phyloP scores from a whole-genome alignment of 257 asterid species.

The Solanum infundibuliforme region DNA sequence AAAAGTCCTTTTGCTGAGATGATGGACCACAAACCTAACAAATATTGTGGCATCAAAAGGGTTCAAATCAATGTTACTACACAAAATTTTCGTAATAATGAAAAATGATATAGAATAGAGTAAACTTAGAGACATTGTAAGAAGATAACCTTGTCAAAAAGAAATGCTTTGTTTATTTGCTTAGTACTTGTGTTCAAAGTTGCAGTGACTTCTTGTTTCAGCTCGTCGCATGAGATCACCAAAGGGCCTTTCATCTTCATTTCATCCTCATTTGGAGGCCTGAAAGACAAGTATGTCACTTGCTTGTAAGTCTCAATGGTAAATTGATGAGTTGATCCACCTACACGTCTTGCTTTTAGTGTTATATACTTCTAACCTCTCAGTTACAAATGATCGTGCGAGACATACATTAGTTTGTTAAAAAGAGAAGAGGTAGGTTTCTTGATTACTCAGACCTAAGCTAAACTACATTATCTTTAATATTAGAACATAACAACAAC shows the following conservation, averaged over 20 bases:
- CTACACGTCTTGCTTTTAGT: background rate
- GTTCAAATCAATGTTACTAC: background rate
- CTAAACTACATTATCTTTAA: background rate
- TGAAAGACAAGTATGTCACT: background rate
- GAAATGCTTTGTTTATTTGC: slow-evolving; percentile 20
- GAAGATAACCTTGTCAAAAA: slow-evolving; percentile 42
- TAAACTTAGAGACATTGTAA: background rate
- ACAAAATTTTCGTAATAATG: background rate
- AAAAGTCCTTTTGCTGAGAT: slow-evolving; percentile 32
- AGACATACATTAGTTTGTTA: background rate
- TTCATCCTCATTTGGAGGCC: slow-evolving; percentile 43
- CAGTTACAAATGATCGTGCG: too few relatives aligned
- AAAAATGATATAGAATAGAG: background rate
- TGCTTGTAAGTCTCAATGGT: background rate
- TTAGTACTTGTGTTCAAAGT: slow-evolving; percentile 17
- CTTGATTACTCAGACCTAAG: too few relatives aligned
- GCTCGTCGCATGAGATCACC: slow-evolving; percentile 35
- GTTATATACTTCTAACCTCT: background rate
- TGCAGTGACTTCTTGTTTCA: slow-evolving; percentile 25
- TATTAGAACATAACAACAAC: background rate
- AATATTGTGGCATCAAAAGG: background rate
- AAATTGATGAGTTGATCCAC: background rate
- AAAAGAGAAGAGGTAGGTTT: too few relatives aligned
- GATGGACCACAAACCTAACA: slow-evolving; percentile 46
- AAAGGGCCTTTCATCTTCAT: slow-evolving; percentile 11